Percentiles rank a stretch among this genome's conserved stretches.
These are phyloP conservation scores for Wickerhamomyces sp. DNA, from an alignment of 1,139 yeast species.

Conservation along the genomic window DNA sequence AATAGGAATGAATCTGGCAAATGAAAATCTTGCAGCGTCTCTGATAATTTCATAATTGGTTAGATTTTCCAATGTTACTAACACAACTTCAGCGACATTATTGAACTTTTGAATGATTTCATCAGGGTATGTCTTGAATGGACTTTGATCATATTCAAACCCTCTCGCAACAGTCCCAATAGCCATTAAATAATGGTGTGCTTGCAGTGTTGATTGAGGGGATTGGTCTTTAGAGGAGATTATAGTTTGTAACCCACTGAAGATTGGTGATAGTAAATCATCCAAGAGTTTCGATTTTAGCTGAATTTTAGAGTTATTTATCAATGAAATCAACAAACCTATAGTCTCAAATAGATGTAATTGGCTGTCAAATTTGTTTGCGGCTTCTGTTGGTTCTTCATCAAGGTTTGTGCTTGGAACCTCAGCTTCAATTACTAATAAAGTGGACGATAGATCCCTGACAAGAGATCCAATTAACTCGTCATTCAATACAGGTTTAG, in stretches of 20 bases:
- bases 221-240: slow-evolving; percentile 44
- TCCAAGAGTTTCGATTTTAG: slow-evolving; percentile 49
- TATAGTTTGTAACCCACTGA: slow-evolving; percentile 65
- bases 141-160: slow-evolving; percentile 32
- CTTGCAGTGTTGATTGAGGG: slow-evolving; percentile 54
- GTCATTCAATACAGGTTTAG: slow-evolving; percentile 60
- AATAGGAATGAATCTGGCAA: slow-evolving; percentile 81
- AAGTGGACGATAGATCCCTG: slow-evolving; percentile 38
- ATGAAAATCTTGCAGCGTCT: slow-evolving; percentile 82
- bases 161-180: slow-evolving; percentile 90
- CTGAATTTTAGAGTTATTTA: slow-evolving; percentile 30
- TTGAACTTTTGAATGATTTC: slow-evolving; percentile 51
- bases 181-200: slow-evolving; percentile 85
- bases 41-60: slow-evolving; percentile 65
- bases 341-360: slow-evolving; percentile 78
- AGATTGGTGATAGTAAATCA: slow-evolving; percentile 71
- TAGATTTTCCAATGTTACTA: slow-evolving; percentile 77
- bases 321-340: slow-evolving; percentile 59
- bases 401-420: slow-evolving; percentile 32
- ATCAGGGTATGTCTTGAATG: slow-evolving; percentile 21
- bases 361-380: slow-evolving; percentile 70
- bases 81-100: slow-evolving; percentile 75
- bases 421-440: slow-evolving; percentile 58
- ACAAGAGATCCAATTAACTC: slow-evolving; percentile 47
- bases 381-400: slow-evolving; percentile 47